Conservation (phyloP, 164 flowering plant genomes). For the Protea cynaroides region DNA sequence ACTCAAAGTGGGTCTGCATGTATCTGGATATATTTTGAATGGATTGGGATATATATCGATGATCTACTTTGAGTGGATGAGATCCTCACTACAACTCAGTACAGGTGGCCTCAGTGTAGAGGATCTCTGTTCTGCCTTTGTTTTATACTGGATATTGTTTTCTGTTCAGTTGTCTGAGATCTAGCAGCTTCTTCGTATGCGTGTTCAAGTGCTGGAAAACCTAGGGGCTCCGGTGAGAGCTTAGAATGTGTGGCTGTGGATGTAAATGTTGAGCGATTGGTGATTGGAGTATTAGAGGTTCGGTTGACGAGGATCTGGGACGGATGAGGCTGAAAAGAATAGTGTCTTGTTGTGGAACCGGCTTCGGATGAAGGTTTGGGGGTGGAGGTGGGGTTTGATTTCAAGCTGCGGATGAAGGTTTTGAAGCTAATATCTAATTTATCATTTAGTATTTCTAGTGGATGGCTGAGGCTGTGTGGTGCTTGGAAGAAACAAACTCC, state of each 20-base stretch:
- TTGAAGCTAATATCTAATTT: neutral
- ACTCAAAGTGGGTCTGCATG: too few relatives aligned
- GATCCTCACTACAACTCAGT: too few relatives aligned
- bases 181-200: neutral
- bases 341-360: slow-evolving; percentile 5
- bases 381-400: neutral
- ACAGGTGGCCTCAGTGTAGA: too few relatives aligned
- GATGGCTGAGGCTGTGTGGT: neutral
- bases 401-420: neutral
- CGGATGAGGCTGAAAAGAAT: slow-evolving; percentile 10
- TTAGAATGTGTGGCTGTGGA: neutral
- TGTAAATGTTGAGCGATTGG: slow-evolving; percentile 1
- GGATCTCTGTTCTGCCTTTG: too few relatives aligned
- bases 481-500: neutral
- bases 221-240: slow-evolving; percentile 2
- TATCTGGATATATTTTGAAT: too few relatives aligned
- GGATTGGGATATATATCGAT: too few relatives aligned
- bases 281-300: neutral
- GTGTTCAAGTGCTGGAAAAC: neutral
- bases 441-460: slow-evolving; percentile 1
- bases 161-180: neutral
- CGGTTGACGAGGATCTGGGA: slow-evolving; percentile 1
- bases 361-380: slow-evolving; percentile 9
- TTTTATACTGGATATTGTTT: neutral
- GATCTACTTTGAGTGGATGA: too few relatives aligned